Evolutionary conservation across 805 yeast species (phyloP).

Genomic region (Debaryomyces hansenii): DNA sequence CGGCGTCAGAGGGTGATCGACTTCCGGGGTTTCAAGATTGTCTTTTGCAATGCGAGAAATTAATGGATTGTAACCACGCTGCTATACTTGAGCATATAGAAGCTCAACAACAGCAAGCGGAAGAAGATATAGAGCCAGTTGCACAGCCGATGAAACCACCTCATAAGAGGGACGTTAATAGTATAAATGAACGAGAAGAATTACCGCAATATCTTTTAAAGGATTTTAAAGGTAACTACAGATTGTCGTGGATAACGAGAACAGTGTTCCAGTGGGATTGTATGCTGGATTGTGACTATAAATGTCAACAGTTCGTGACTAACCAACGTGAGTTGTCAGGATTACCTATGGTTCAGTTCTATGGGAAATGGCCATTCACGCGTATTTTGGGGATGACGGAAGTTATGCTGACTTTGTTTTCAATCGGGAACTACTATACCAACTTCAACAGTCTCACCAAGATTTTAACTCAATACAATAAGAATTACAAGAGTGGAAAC

Average conservation of each 20-base stretch:
- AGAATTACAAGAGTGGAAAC: conserved; percentile 12
- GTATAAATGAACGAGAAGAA: not conserved
- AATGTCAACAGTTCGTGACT: conserved; percentile 38
- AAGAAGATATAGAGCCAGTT: not conserved
- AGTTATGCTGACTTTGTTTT: conserved; percentile 32
- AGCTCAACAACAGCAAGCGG: conserved; percentile 7
- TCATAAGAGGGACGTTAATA: not conserved
- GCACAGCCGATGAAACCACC: not conserved
- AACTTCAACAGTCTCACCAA: conserved; percentile 30
- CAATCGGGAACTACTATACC: conserved; percentile 35
- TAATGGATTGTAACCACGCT: conserved; percentile 15
- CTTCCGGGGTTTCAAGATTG: conserved; percentile 32
- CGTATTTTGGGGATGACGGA: conserved; percentile 40
- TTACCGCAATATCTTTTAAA: not conserved
- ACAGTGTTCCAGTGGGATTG: conserved; percentile 34
- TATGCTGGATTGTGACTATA: conserved; percentile 35
- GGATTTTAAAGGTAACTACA: conserved; percentile 11
- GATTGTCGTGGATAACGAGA: conserved; percentile 17
- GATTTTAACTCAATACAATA: conserved; percentile 24
- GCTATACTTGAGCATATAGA: conserved; percentile 14
- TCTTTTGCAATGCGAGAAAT: conserved; percentile 18
- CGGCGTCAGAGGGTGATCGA: conserved; percentile 32
- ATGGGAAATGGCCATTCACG: conserved; percentile 45
- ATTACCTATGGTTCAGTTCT: conserved; percentile 36
- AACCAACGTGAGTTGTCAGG: conserved; percentile 16